Percentiles rank a stretch among this genome's conserved stretches.
Evolutionary conservation across 2,329 filamentous ascomycete genomes (phyloP).

Genomic region (Neonectria faginata): DNA sequence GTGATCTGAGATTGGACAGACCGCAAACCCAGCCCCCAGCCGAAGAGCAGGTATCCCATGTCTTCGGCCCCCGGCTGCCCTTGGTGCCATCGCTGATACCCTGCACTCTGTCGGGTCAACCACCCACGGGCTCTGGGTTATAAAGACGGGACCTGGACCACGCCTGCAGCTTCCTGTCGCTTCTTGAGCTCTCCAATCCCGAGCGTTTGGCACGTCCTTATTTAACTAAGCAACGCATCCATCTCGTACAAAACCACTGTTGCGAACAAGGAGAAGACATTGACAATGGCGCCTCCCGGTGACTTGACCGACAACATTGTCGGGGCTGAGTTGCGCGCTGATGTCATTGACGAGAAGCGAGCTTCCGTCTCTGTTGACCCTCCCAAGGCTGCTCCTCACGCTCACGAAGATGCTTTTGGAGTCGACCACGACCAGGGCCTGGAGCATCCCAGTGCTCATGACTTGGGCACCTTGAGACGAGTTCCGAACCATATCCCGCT

Average conservation of each 20-base stretch:
- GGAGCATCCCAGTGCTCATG: conserved; percentile 47
- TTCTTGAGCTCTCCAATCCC: not conserved
- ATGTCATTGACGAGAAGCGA: conserved; percentile 48
- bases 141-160: not conserved
- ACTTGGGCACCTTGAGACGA: conserved; percentile 64
- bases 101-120: not conserved
- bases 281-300: conserved; percentile 47
- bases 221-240: not conserved
- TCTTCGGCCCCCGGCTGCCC: conserved; percentile 4
- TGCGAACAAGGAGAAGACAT: conserved; percentile 2
- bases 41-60: not conserved
- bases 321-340: conserved; percentile 45
- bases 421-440: conserved; percentile 10
- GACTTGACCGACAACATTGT: conserved; percentile 53
- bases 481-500: conserved; percentile 69
- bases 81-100: conserved; percentile 3
- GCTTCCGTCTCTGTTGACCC: conserved; percentile 39
- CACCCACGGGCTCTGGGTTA: not conserved
- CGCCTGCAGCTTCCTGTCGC: not conserved
- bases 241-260: conserved; percentile 10
- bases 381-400: not conserved
- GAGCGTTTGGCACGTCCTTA: conserved; percentile 9
- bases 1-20: not conserved
- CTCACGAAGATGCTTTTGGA: conserved; percentile 1
- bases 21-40: not conserved